Evolutionary conservation across 805 yeast species (phyloP), one percentile per base, ranked within the genome.

Genomic region (Barnettozyma botsteinii): DNA sequence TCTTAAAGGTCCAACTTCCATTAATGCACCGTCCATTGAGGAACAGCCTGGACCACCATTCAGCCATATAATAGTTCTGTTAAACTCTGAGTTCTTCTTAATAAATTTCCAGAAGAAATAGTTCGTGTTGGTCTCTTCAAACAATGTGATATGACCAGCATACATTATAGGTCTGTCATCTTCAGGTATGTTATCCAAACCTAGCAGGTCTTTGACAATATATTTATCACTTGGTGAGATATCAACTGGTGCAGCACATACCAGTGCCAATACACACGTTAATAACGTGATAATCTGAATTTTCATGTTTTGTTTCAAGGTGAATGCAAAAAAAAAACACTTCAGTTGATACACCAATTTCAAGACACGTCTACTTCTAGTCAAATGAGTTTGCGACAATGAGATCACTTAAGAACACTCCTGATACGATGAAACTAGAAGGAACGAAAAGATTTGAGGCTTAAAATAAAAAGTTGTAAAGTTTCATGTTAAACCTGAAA

Each of bases 31-130:
- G 62, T 93, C 98, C 93, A 91, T 79, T 0, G 97, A 88, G 2
- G 96, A 88, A 60, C 98, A 93, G 0, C 98, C 98, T 0, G 98
- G 98, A 0, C 98, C 98, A 29, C 98, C 98, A 59, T 93, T 93
- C 18, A 93, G 70, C 98, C 98, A 93, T 40, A 93, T 71, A 8
- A 83, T 71, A 18, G 84, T 69, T 46, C 70, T 70, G 48, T 70
- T 48, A 42, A 45, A 44, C 17, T 45, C 38, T 3, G 48, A 24
- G 7, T 44, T 27, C n/a, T 42, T 42, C 28, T 53, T 49, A 10
- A 35, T 20, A 41, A 55, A 56, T 36, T 49, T 52, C 60, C 60
- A 56, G 40, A 56, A 56, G 50, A 56, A 56, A 42, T 48, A 52
- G 31, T 43, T 47, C 9, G 57, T 53, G 2, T 49, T 47, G 3